Percentiles rank a stretch among this genome's conserved stretches.
phyloP scores from a whole-genome alignment of 495 filamentous ascomycete species.

The Articulospora tetracladia region DNA sequence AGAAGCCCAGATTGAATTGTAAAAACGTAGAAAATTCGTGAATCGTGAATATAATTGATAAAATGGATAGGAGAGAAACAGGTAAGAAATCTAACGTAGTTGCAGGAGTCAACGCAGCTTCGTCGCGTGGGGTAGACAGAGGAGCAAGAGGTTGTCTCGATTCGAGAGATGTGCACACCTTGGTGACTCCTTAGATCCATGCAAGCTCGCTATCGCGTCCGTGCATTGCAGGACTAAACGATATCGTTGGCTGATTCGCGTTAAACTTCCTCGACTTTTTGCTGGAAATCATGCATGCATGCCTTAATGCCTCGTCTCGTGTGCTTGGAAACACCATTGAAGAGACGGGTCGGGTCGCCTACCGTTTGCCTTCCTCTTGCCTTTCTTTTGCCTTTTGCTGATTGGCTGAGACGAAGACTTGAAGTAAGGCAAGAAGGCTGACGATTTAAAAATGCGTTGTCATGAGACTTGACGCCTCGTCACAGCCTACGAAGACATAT shows the following conservation, averaged over 20 bases:
- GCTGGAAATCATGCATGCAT: neutral
- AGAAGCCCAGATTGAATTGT: neutral
- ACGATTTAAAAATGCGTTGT: neutral
- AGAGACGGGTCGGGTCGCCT: neutral
- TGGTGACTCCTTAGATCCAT: neutral
- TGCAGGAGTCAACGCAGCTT: neutral
- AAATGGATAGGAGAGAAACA: neutral
- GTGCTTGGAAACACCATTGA: neutral
- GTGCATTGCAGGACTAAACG: neutral
- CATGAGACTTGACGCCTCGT: no score
- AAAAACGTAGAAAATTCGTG: constrained; percentile 21
- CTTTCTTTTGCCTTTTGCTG: neutral
- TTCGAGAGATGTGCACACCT: neutral
- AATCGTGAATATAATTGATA: constrained; percentile 7
- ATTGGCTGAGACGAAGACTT: neutral
- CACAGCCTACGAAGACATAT: no score
- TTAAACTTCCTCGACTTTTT: neutral
- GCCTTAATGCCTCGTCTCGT: neutral
- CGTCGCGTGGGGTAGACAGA: neutral
- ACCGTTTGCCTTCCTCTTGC: neutral
- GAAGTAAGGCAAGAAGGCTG: neutral
- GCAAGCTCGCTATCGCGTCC: neutral
- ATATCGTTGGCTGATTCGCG: neutral
- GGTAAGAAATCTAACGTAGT: neutral
- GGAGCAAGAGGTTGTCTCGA: neutral